phyloP scores from a whole-genome alignment of 2,329 filamentous ascomycete genomes.

The Alternaria solani region DNA sequence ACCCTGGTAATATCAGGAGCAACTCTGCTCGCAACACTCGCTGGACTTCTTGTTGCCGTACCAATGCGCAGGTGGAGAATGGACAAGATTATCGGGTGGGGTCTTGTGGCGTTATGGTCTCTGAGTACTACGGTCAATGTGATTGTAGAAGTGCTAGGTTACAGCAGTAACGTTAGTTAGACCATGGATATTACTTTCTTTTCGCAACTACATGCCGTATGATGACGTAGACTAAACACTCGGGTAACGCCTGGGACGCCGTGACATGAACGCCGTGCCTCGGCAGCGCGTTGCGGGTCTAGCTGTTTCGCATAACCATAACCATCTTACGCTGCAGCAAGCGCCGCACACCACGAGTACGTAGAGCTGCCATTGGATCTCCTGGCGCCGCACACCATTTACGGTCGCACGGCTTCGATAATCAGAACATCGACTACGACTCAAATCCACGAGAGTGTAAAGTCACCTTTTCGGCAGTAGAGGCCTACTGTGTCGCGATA shows the following conservation, averaged over 20 bases:
- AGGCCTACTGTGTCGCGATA: no score
- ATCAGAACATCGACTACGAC: neutral
- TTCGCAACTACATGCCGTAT: no score
- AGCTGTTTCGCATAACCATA: neutral
- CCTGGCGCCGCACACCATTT: no score
- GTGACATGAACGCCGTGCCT: no score
- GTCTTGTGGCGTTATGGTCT: slow-evolving; percentile 80
- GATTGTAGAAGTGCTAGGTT: slow-evolving; percentile 71
- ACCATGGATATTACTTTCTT: neutral
- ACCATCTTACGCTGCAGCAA: neutral
- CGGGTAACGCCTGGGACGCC: no score
- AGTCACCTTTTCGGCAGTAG: no score
- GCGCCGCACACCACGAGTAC: neutral
- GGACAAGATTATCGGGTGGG: slow-evolving; percentile 70
- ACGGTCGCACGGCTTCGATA: neutral
- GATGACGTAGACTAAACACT: no score
- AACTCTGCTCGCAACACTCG: slow-evolving; percentile 81
- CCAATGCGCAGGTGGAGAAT: slow-evolving; percentile 60
- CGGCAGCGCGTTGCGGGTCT: neutral
- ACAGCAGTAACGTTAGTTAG: slow-evolving; percentile 41
- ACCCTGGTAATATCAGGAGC: slow-evolving; percentile 85
- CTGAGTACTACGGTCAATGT: slow-evolving; percentile 84
- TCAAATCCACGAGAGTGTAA: no score
- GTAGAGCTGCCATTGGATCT: no score
- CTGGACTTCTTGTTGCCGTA: slow-evolving; percentile 79